These are phyloP conservation scores for Stylonectria norvegica DNA, from an alignment of 2,329 filamentous ascomycete genomes.

Conservation along the genomic window DNA sequence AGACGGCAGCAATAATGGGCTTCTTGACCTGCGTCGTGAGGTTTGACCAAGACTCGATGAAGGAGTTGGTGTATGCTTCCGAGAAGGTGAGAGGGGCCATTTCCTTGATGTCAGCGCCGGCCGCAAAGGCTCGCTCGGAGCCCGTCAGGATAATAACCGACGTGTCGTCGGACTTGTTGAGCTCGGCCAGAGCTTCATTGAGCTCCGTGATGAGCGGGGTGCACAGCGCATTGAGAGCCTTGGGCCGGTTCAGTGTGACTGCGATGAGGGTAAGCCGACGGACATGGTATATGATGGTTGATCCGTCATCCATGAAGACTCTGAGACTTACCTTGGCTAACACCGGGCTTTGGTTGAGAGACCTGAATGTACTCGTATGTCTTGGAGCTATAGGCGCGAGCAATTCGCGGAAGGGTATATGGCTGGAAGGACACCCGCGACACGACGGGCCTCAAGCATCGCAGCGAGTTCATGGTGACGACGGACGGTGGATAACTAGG, in stretches of 20 bases:
- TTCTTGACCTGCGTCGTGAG: slow-evolving; percentile 84
- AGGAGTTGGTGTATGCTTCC: slow-evolving; percentile 80
- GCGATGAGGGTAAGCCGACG: slow-evolving; percentile 9
- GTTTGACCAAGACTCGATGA: slow-evolving; percentile 92
- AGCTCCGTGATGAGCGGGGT: slow-evolving; percentile 89
- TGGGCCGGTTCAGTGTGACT: slow-evolving; percentile 94
- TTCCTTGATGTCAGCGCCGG: slow-evolving; percentile 97
- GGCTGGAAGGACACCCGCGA: slow-evolving; percentile 46
- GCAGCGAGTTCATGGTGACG: slow-evolving; percentile 50
- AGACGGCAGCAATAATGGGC: slow-evolving; percentile 89
- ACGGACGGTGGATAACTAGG: slow-evolving; percentile 3
- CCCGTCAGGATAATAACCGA: slow-evolving; percentile 83
- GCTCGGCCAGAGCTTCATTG: slow-evolving; percentile 69
- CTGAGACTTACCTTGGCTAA: slow-evolving; percentile 69
- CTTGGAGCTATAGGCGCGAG: slow-evolving; percentile 51
- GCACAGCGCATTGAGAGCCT: slow-evolving; percentile 90
- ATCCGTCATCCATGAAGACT: not conserved
- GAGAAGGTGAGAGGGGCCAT: slow-evolving; percentile 93
- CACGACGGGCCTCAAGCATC: slow-evolving; percentile 58
- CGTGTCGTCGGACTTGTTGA: slow-evolving; percentile 67
- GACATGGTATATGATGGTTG: not conserved
- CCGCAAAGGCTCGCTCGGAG: slow-evolving; percentile 85
- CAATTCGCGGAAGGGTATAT: slow-evolving; percentile 53
- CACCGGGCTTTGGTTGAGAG: slow-evolving; percentile 80
- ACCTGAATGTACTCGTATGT: slow-evolving; percentile 79